Evolutionary conservation across 768 basidiomycete genomes (phyloP).

Genomic region (Peribolospora kevripleyi): DNA sequence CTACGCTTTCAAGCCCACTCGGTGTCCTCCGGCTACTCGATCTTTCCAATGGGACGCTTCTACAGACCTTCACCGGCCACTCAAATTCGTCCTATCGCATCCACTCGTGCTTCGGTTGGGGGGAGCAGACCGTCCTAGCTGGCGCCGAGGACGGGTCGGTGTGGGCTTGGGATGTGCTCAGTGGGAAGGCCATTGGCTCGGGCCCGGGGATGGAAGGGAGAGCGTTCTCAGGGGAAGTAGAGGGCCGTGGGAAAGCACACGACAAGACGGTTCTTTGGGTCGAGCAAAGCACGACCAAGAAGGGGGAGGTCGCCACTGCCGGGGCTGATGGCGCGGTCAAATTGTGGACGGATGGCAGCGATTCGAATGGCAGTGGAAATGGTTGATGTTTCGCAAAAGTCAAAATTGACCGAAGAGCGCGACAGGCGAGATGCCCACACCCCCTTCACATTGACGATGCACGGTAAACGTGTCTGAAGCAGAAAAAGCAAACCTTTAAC

Average conservation of each 20-base stretch:
- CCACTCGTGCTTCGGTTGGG: conserved; percentile 57
- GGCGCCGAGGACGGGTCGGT: conserved; percentile 77
- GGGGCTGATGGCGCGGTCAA: conserved; percentile 80
- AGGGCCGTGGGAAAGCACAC: conserved; percentile 47
- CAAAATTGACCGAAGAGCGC: too few species aligned
- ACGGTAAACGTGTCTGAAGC: too few species aligned
- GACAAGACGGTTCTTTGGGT: conserved; percentile 73
- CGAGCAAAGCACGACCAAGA: conserved; percentile 61
- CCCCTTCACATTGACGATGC: too few species aligned
- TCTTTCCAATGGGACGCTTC: conserved; percentile 46
- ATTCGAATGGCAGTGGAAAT: too few species aligned
- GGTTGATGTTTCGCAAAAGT: too few species aligned
- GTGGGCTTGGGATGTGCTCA: conserved; percentile 65
- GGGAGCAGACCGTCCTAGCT: conserved; percentile 52
- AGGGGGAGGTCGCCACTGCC: conserved; percentile 62
- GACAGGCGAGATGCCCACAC: too few species aligned
- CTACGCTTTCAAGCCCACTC: conserved; percentile 43
- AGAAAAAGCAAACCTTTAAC: too few species aligned
- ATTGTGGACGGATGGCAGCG: conserved; percentile 33
- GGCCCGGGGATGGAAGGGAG: not conserved
- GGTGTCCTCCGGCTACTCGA: conserved; percentile 61
- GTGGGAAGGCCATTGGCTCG: not conserved
- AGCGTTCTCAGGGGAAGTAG: conserved; percentile 34
- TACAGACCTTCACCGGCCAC: conserved; percentile 68
- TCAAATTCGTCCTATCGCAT: conserved; percentile 48